Evolutionary conservation across 306 rosid genomes (phyloP).

Genomic region (Corylus heterophylla): DNA sequence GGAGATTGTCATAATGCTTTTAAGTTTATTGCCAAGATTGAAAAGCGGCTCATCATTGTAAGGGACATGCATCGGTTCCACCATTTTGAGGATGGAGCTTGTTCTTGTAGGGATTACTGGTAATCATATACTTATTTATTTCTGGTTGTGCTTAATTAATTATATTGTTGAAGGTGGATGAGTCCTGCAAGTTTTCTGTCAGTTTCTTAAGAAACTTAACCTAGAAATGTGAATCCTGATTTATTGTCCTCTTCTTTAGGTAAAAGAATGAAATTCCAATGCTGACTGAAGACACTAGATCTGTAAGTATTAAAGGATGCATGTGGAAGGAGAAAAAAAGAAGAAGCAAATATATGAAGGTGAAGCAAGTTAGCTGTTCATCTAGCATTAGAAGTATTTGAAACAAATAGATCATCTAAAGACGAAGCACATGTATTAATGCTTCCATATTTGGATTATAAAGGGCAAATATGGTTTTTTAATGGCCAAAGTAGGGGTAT

Average conservation of each 20-base stretch:
- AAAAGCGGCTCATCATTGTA: not conserved
- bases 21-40: not conserved
- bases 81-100: slow-evolving; percentile 1
- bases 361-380: too few species aligned
- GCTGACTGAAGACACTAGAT: too few species aligned
- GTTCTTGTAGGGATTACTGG: slow-evolving; percentile 6
- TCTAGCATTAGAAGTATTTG: too few species aligned
- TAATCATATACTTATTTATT: not conserved
- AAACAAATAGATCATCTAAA: too few species aligned
- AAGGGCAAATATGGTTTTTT: too few species aligned
- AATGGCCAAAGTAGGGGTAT: too few species aligned
- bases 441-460: too few species aligned
- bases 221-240: not conserved
- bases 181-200: not conserved
- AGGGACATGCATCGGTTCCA: slow-evolving; percentile 7
- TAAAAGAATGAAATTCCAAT: not conserved
- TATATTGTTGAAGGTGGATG: not conserved
- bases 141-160: not conserved
- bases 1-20: not conserved
- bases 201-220: not conserved
- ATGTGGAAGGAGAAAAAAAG: too few species aligned
- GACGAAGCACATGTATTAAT: too few species aligned
- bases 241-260: not conserved
- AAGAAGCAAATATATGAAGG: too few species aligned
- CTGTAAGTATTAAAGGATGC: too few species aligned